These are phyloP conservation scores for Ophiostoma perfectum DNA, from an alignment of 2,329 filamentous ascomycete genomes.

Conservation along the genomic window DNA sequence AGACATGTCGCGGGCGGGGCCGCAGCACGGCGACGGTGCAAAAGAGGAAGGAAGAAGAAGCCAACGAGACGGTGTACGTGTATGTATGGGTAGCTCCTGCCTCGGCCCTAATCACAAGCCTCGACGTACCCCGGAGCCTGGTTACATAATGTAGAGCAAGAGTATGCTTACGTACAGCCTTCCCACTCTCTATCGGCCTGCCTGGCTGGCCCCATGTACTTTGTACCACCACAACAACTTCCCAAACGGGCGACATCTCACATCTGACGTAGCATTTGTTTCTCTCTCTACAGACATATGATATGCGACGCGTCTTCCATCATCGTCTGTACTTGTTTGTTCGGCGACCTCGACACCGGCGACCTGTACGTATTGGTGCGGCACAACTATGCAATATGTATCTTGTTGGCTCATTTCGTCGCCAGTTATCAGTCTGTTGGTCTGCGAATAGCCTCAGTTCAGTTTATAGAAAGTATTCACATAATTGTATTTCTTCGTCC, in stretches of 20 bases:
- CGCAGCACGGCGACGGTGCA: not conserved
- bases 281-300: not conserved
- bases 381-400: no score
- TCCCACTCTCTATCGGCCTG: not conserved
- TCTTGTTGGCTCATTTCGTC: no score
- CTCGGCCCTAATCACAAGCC: not conserved
- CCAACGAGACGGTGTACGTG: not conserved
- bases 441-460: no score
- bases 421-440: no score
- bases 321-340: not conserved
- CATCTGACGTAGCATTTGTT: constrained; percentile 4
- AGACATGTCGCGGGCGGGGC: constrained; percentile 4
- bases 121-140: not conserved
- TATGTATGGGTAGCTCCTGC: not conserved
- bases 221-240: not conserved
- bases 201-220: not conserved
- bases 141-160: not conserved
- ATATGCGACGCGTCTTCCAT: not conserved
- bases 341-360: no score
- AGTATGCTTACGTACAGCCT: not conserved
- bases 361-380: no score
- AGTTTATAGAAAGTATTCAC: no score
- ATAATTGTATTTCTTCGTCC: no score
- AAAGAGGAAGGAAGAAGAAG: not conserved
- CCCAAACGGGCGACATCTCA: constrained; percentile 13